Percentiles rank a stretch among this genome's conserved stretches.
phyloP scores from a whole-genome alignment of 2,329 filamentous ascomycete species.

The Penicillium sp. region DNA sequence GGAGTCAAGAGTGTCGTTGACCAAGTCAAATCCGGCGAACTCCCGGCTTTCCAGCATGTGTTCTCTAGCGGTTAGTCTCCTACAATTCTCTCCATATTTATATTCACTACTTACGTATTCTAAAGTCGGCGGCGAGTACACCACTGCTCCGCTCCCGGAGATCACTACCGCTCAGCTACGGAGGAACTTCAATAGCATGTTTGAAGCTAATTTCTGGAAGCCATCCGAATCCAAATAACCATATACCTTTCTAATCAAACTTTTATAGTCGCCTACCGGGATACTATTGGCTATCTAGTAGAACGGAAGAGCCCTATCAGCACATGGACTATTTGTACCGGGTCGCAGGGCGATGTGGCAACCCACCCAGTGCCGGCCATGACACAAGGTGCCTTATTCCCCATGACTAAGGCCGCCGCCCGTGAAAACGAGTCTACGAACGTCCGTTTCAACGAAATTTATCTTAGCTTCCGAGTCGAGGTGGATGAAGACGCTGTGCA shows the following conservation, averaged over 20 bases:
- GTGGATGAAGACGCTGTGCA: neutral
- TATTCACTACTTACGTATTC: neutral
- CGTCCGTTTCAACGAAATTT: neutral
- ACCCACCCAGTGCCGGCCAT: neutral
- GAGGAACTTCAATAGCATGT: neutral
- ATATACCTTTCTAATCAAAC: neutral
- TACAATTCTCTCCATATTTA: too few species aligned
- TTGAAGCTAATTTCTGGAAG: neutral
- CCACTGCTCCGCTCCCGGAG: neutral
- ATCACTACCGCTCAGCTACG: neutral
- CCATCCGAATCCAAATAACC: neutral
- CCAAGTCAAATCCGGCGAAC: neutral
- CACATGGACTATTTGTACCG: conserved; percentile 1
- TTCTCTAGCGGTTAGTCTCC: neutral
- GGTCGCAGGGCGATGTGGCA: neutral
- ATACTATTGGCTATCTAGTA: neutral
- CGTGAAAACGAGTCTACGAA: neutral
- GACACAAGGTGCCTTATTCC: neutral
- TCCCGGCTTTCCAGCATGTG: neutral
- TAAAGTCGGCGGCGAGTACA: neutral
- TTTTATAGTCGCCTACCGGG: neutral
- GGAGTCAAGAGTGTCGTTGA: neutral
- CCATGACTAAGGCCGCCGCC: neutral
- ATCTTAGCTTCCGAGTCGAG: neutral
- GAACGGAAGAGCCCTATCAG: neutral